Conservation (phyloP, 768 basidiomycete genomes). For the Grammothele lineata region DNA sequence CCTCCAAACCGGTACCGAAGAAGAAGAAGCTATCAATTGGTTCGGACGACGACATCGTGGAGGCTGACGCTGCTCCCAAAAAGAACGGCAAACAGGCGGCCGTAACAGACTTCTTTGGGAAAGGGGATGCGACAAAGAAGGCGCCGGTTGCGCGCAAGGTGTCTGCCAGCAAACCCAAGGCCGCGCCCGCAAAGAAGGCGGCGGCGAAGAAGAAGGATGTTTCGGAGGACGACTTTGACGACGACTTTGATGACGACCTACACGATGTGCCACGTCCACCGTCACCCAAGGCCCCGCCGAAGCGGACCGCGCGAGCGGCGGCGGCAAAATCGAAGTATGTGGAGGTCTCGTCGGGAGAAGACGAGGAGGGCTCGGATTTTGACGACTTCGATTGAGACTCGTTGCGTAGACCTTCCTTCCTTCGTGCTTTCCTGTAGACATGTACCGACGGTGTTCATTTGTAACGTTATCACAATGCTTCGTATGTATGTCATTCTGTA, state of each 20-base stretch:
- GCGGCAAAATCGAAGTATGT: constrained; percentile 39
- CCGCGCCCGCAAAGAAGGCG: constrained; percentile 45
- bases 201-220: constrained; percentile 37
- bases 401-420: neutral
- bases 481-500: too few species aligned
- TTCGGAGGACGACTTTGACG: constrained; percentile 41
- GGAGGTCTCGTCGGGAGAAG: constrained; percentile 37
- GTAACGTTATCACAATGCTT: too few species aligned
- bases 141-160: constrained; percentile 22
- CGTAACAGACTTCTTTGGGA: constrained; percentile 60
- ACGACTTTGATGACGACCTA: constrained; percentile 39
- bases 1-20: constrained; percentile 46
- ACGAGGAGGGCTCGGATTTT: constrained; percentile 26
- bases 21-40: constrained; percentile 36
- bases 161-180: constrained; percentile 13
- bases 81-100: constrained; percentile 29
- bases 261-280: constrained; percentile 38
- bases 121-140: constrained; percentile 39
- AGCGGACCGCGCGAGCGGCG: constrained; percentile 42
- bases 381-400: constrained; percentile 21
- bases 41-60: constrained; percentile 11
- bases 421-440: too few species aligned
- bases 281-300: constrained; percentile 36
- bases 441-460: too few species aligned
- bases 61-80: constrained; percentile 5